A percentile compares a stretch with the other conserved stretches of the same genome.
Conservation (phyloP, 148 eudicot species). For the Rhododendron ovatum region DNA sequence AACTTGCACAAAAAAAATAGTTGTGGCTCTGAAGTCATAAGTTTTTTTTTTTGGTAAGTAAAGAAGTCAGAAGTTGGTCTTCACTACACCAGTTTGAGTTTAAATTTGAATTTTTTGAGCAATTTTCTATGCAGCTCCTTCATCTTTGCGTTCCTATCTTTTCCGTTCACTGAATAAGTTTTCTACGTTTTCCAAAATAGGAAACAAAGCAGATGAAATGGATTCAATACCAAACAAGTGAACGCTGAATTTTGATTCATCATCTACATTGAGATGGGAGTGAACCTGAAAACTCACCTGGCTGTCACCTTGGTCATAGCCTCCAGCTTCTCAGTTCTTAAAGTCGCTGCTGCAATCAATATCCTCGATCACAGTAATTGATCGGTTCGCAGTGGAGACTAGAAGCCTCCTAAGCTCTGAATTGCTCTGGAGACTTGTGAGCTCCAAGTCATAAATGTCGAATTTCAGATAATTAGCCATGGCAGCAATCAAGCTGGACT, state of each 20-base stretch:
- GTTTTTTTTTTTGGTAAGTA: not conserved
- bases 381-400: conserved; percentile 10
- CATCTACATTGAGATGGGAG: not conserved
- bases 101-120: no score
- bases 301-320: not conserved
- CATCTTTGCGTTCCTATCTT: not conserved
- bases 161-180: not conserved
- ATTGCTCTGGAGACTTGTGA: conserved; percentile 26
- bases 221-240: not conserved
- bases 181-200: not conserved
- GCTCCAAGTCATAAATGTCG: conserved; percentile 46
- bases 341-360: conserved; percentile 45
- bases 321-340: conserved; percentile 4
- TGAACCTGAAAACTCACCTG: conserved; percentile 1
- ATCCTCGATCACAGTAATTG: no score
- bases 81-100: no score
- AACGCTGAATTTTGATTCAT: not conserved
- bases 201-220: not conserved
- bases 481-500: conserved; percentile 60
- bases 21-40: not conserved
- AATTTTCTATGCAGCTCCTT: not conserved
- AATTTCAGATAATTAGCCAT: conserved; percentile 55
- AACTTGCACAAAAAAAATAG: no score
- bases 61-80: no score
- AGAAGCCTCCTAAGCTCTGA: conserved; percentile 34